phyloP scores from a whole-genome alignment of 2,329 filamentous ascomycete species.

The Macrophomina pseudophaseolina region DNA sequence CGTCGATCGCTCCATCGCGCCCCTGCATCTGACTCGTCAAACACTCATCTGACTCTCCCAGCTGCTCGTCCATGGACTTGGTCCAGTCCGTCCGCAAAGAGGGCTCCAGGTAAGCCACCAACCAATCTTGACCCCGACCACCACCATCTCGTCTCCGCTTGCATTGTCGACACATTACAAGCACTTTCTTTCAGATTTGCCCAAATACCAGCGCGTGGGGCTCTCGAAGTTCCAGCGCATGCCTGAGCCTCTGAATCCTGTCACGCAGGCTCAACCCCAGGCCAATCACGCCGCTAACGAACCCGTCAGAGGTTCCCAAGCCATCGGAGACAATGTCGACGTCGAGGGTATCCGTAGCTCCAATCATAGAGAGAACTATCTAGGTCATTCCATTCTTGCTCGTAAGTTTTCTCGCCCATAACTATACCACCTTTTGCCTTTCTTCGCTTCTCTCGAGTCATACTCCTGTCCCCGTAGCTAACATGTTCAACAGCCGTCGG shows the following conservation, averaged over 20 bases:
- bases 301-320: background rate
- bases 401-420: conserved; percentile 42
- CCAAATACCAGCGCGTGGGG: background rate
- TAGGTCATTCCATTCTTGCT: conserved; percentile 90
- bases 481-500: background rate
- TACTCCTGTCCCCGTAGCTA: background rate
- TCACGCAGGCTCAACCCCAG: background rate
- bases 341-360: conserved; percentile 94
- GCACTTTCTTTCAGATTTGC: background rate
- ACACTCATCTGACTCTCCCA: background rate
- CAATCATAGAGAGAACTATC: conserved; percentile 84
- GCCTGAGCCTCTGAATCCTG: background rate
- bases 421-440: background rate
- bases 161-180: background rate
- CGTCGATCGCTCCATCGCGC: conserved; percentile 18
- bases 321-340: conserved; percentile 71
- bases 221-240: background rate
- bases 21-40: conserved; percentile 19
- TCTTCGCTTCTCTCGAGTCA: background rate
- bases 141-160: too few species aligned
- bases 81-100: conserved; percentile 93
- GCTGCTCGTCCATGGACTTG: conserved; percentile 74
- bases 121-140: too few species aligned
- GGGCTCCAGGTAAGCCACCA: conserved; percentile 64
- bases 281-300: background rate